Conservation (phyloP, 1,284 basidiomycete species). For the Nidula niveotomentosa region DNA sequence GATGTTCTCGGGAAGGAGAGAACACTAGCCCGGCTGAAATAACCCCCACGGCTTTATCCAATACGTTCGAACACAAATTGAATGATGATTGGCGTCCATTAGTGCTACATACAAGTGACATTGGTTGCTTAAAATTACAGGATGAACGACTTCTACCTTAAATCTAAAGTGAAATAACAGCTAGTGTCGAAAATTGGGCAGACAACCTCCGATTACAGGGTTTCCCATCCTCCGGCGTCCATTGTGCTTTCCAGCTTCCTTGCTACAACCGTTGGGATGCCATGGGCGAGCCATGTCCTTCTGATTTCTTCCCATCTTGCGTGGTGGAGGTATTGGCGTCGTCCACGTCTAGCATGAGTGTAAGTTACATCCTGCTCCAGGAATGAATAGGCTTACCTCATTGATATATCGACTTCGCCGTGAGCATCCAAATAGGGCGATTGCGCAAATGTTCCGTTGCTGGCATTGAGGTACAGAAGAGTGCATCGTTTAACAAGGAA, state of each 20-base stretch:
- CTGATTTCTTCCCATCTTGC: conserved; percentile 92
- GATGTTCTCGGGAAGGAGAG: conserved; percentile 37
- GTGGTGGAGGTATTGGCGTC: conserved; percentile 86
- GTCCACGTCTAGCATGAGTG: conserved; percentile 60
- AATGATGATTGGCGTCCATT: neutral
- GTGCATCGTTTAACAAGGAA: conserved; percentile 93
- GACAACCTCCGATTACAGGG: conserved; percentile 46
- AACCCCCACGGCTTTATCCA: neutral
- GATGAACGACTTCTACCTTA: neutral
- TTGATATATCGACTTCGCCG: conserved; percentile 91
- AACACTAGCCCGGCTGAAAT: conserved; percentile 29
- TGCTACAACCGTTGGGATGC: conserved; percentile 89
- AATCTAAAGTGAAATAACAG: too few relatives aligned
- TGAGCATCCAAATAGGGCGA: conserved; percentile 96
- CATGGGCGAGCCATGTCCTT: conserved; percentile 88
- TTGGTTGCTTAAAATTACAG: neutral
- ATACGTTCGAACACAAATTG: neutral
- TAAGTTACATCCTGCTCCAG: conserved; percentile 2
- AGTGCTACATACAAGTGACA: neutral
- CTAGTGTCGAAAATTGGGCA: too few relatives aligned
- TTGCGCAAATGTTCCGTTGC: conserved; percentile 84
- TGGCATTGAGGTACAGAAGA: conserved; percentile 89
- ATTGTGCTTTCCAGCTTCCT: conserved; percentile 86
- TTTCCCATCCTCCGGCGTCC: conserved; percentile 95
- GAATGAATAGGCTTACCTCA: conserved; percentile 62